Evolutionary conservation across 805 yeast genomes (phyloP), one percentile per base, ranked within the genome.

Genomic region (Saccharomycodes ludwigii): DNA sequence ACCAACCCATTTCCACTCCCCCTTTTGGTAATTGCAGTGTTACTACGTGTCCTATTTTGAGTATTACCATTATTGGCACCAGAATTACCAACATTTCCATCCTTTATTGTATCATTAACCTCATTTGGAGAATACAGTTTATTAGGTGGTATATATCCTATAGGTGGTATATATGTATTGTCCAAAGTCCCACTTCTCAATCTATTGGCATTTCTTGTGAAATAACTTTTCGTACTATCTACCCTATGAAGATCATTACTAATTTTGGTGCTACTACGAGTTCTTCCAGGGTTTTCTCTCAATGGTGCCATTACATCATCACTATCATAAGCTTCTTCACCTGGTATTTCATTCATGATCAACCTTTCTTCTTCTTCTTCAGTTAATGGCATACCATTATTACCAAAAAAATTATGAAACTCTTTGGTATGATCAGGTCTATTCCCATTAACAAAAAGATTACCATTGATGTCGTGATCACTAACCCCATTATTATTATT

Each of bases 251-350:
- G 24, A 17, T 23, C 15, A 20, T 13, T 24, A 3, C 7, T 19
- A 3, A 20, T 31, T 18, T 16, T 25, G n/a, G 14, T 15, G 13
- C 30, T 18, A 18, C 12, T 27, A 7, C 19, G 18, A 10, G 19
- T 37, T 9, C 24, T 22, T 4, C 31, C 33, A 10, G 32, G 38
- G 30, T 33, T 39, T 32, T 50, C 55, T 24, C 56, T 38, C 16
- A 48, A 29, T 14, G 55, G 58, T 9, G 54, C 54, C 48, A 52
- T 42, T 11, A 41, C 37, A 29, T 50, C 57, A 27, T 55, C 59
- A 32, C 57, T 49, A 32, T 51, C 46, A 24, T 55, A 55, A 0
- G 58, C 59, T 19, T 55, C 59, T 37, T 54, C 56, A 16, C 61
- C 61, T 2, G 61, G 61, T 15, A 55, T 46, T 10, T 46, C 50